Conservation (phyloP, 371 early-diverging fungal species). For the Apophysomyces trapeziformis region DNA sequence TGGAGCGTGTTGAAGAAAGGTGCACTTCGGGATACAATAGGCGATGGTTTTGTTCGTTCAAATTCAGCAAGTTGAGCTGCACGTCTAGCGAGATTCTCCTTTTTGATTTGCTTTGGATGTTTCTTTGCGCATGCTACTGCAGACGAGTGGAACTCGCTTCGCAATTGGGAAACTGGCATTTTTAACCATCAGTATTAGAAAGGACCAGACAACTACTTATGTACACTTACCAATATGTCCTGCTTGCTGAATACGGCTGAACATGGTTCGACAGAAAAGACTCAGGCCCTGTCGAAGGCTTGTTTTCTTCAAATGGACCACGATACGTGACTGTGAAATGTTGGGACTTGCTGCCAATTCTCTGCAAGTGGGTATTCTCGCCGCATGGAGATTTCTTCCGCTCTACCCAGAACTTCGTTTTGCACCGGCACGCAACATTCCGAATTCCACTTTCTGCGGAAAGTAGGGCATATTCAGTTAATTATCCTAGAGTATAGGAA, state of each 20-base stretch:
- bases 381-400: too few species aligned
- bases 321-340: background rate
- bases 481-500: too few species aligned
- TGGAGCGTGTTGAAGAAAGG: conserved; percentile 47
- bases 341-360: too few species aligned
- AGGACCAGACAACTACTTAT: too few species aligned
- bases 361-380: too few species aligned
- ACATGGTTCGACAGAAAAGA: conserved; percentile 18
- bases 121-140: conserved; percentile 44
- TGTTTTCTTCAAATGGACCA: conserved; percentile 5
- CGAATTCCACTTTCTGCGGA: too few species aligned
- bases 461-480: too few species aligned
- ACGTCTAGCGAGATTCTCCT: conserved; percentile 54
- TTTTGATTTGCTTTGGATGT: conserved; percentile 58
- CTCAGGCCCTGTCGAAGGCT: conserved; percentile 7
- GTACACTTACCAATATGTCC: conserved; percentile 22
- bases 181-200: too few species aligned
- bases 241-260: conserved; percentile 23
- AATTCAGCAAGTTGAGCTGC: conserved; percentile 44
- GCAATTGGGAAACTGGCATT: conserved; percentile 11
- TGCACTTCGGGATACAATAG: conserved; percentile 41
- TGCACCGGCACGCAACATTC: too few species aligned
- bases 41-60: conserved; percentile 52
- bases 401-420: too few species aligned
- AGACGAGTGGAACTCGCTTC: conserved; percentile 44